phyloP scores from a whole-genome alignment of 2,329 filamentous ascomycete genomes.

The Botrytis byssoidea region DNA sequence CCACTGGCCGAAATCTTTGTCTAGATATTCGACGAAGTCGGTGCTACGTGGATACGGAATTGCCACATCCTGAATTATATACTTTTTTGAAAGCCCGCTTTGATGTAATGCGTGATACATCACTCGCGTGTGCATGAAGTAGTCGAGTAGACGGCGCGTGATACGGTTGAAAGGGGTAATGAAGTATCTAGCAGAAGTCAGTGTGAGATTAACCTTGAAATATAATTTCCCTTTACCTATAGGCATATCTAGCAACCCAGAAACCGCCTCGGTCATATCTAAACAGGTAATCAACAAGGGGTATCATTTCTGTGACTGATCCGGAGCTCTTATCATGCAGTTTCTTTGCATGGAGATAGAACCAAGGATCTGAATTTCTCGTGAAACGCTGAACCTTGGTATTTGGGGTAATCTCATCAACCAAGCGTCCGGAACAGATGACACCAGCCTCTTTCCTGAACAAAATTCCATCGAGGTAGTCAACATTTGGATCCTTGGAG shows the following conservation, averaged over 20 bases:
- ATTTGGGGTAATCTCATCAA: conserved; percentile 33
- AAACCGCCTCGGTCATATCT: conserved; percentile 64
- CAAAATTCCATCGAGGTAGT: conserved; percentile 62
- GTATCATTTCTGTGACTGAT: conserved; percentile 44
- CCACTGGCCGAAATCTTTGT: conserved; percentile 39
- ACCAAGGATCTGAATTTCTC: conserved; percentile 55
- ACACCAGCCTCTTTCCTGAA: conserved; percentile 47
- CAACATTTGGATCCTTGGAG: conserved; percentile 38
- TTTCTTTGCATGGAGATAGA: conserved; percentile 56
- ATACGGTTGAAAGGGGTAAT: conserved; percentile 56
- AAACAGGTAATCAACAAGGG: conserved; percentile 55
- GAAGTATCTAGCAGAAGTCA: conserved; percentile 46
- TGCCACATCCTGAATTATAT: conserved; percentile 62
- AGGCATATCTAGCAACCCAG: conserved; percentile 64
- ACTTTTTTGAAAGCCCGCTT: conserved; percentile 52
- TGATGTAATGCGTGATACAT: conserved; percentile 62
- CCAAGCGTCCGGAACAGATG: conserved; percentile 52
- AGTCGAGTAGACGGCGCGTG: conserved; percentile 57
- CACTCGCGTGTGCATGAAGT: conserved; percentile 58
- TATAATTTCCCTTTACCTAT: conserved; percentile 36
- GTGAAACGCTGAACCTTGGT: not conserved
- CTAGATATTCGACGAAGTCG: conserved; percentile 51
- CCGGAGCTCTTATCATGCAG: conserved; percentile 27
- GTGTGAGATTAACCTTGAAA: too few species aligned
- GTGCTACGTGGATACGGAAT: conserved; percentile 51